Base-by-base conservation (phyloP, 1,284 basidiomycete genomes). In the Pseudomicrostroma phylloplanum region DNA sequence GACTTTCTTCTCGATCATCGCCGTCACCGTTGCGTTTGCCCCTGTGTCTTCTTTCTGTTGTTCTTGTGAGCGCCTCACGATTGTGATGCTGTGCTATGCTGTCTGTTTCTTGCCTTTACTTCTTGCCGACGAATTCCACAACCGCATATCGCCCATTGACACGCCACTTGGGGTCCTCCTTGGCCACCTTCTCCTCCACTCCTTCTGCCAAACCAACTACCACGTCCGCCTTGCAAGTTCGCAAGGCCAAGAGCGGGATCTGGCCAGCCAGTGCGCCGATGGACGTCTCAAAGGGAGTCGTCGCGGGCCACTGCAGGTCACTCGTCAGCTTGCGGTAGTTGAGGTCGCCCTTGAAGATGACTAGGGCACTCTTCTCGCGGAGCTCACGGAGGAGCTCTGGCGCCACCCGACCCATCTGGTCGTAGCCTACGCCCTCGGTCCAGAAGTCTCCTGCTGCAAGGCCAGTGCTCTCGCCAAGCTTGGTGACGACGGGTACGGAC, bases 271-370 rank as follows among this genome's bases (percentile, higher is more conserved):
- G 67, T 60, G 72, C 76, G 86, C 92, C 93, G 11, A 97, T 80
- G 0, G 92, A 91, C 8, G 84, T 82, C 39, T 84, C 81, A 80
- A 96, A 93, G 0, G 88, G 81, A 0, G 91, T 92, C 49, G 86
- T 88, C 0, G 87, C 84, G 0, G 90, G 89, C 94, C 94, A 98
- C 70, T 84, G 83, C 17, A 91, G 84, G 78, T 98, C 94, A 11
- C 89, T 8, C 17, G 30, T 48, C 36, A 26, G 39, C n/a, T 61
- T 61, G 9, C 49, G 58, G 36, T 48, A 41, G 87, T 93, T 93
- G 54, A 96, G 82, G 82, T 96, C 92, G 17, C 93, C 93, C 85
- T 97, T 98, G 83, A 97, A 96, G 62, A 98, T 85, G 6, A 96
- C 92, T 13, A 98, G 82, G 12, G 84, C 85, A 64, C 89, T 67